A percentile compares a stretch with the other conserved stretches of the same genome.
These are phyloP conservation scores for Trichophyton rubrum DNA, from an alignment of 2,329 filamentous ascomycete species.

Conservation along the genomic window DNA sequence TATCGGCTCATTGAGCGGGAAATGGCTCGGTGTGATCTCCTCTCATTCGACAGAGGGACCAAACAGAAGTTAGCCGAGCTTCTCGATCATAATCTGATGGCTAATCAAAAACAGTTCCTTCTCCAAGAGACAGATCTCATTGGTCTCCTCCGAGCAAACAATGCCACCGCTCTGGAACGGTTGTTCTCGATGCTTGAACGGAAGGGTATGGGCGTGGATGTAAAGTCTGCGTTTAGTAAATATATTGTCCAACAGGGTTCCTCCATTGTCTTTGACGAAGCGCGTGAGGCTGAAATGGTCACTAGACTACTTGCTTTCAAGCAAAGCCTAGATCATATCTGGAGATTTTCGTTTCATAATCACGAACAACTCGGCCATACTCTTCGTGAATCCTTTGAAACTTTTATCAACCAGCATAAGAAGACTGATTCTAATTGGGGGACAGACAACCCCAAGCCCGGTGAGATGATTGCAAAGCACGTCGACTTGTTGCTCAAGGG, in stretches of 20 bases:
- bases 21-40: conserved; percentile 62
- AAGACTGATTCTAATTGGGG: conserved; percentile 59
- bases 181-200: conserved; percentile 68
- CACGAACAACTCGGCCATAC: conserved; percentile 66
- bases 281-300: conserved; percentile 74
- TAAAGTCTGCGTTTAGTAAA: conserved; percentile 61
- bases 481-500: conserved; percentile 76
- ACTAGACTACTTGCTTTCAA: conserved; percentile 70
- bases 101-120: conserved; percentile 52
- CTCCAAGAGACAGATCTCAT: conserved; percentile 55
- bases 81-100: conserved; percentile 61
- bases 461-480: conserved; percentile 98
- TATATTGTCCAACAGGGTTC: conserved; percentile 69
- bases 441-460: conserved; percentile 81
- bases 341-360: conserved; percentile 61
- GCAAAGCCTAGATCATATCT: conserved; percentile 61
- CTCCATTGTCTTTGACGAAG: conserved; percentile 65
- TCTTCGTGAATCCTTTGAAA: conserved; percentile 72
- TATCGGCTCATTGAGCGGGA: conserved; percentile 59
- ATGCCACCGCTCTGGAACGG: conserved; percentile 56
- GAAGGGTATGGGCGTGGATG: conserved; percentile 53
- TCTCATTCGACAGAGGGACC: conserved; percentile 71
- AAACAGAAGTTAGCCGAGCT: conserved; percentile 61
- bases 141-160: conserved; percentile 58
- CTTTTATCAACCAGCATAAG: conserved; percentile 81